Conservation (phyloP, 2,329 filamentous ascomycete genomes). For the Metarhizium rileyi region DNA sequence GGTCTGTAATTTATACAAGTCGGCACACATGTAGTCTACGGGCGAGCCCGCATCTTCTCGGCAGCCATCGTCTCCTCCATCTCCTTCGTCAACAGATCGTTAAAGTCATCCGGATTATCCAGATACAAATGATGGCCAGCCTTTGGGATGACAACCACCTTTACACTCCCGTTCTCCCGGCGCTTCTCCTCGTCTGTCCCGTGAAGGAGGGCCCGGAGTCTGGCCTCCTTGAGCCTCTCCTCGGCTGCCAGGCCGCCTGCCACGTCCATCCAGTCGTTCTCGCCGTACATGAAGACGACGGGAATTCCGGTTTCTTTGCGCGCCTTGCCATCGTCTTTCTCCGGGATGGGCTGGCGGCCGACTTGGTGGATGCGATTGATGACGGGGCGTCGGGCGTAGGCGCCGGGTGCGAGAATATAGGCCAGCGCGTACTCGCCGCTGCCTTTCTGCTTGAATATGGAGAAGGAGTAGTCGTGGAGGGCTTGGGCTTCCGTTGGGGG, state of each 20-base stretch:
- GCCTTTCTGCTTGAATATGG: constrained; percentile 83
- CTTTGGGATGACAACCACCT: constrained; percentile 65
- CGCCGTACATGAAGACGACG: constrained; percentile 89
- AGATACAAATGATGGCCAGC: constrained; percentile 52
- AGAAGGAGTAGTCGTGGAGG: constrained; percentile 89
- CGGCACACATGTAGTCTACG: background rate
- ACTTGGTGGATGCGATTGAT: constrained; percentile 81
- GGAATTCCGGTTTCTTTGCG: constrained; percentile 59
- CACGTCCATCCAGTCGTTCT: constrained; percentile 98
- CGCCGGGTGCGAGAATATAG: constrained; percentile 87
- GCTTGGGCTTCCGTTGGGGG: constrained; percentile 70
- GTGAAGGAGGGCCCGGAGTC: constrained; percentile 45
- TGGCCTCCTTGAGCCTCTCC: constrained; percentile 65
- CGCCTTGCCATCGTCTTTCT: constrained; percentile 14
- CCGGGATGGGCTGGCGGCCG: constrained; percentile 55
- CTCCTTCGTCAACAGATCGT: constrained; percentile 41
- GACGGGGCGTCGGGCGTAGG: constrained; percentile 78
- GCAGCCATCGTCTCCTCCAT: constrained; percentile 37
- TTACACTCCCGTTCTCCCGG: constrained; percentile 69
- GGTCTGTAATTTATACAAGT: background rate
- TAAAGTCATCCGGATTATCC: constrained; percentile 50
- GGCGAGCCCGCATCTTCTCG: constrained; percentile 10
- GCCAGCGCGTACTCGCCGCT: constrained; percentile 89
- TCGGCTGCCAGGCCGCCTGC: constrained; percentile 72
- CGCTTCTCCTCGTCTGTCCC: constrained; percentile 59